These are phyloP conservation scores for Metarhizium brunneum DNA, from an alignment of 2,329 filamentous ascomycete species.

Conservation along the genomic window DNA sequence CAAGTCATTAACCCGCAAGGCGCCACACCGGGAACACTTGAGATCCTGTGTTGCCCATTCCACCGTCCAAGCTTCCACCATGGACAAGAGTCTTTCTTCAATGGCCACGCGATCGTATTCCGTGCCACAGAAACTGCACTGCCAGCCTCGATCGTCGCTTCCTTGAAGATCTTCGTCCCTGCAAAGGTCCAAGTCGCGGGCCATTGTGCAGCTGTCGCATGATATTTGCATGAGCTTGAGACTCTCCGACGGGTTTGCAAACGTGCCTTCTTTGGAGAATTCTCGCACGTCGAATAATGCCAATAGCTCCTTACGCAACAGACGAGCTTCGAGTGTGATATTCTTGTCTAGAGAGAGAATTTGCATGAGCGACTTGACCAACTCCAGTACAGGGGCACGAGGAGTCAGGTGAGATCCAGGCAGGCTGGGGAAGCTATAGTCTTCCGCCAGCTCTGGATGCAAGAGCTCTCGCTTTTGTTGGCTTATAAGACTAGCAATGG, in stretches of 20 bases:
- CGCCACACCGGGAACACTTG: conserved; percentile 63
- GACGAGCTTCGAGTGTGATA: conserved; percentile 76
- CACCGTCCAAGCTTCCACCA: conserved; percentile 65
- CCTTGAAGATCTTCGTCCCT: conserved; percentile 71
- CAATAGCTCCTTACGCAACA: conserved; percentile 82
- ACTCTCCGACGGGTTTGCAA: conserved; percentile 72
- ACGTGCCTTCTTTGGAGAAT: conserved; percentile 81
- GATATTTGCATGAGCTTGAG: conserved; percentile 67
- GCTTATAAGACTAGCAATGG: conserved; percentile 71
- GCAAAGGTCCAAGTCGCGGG: conserved; percentile 84
- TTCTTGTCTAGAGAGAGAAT: conserved; percentile 85
- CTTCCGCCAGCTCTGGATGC: conserved; percentile 76
- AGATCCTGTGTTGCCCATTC: conserved; percentile 87
- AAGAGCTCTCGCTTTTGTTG: conserved; percentile 83
- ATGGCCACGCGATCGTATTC: conserved; percentile 71
- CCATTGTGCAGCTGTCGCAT: conserved; percentile 84
- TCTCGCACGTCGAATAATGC: conserved; percentile 89
- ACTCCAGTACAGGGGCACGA: conserved; percentile 70
- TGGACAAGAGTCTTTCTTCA: conserved; percentile 72
- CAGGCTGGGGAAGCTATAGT: conserved; percentile 77
- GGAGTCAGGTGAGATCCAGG: conserved; percentile 54
- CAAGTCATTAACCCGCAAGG: conserved; percentile 80
- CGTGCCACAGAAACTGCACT: conserved; percentile 65
- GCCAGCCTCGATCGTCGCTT: conserved; percentile 48
- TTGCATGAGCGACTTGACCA: conserved; percentile 90